A percentile compares a stretch with the other conserved stretches of the same genome.
Conservation (phyloP, 2,329 filamentous ascomycete genomes). For the Lasiodiplodia gonubiensis region DNA sequence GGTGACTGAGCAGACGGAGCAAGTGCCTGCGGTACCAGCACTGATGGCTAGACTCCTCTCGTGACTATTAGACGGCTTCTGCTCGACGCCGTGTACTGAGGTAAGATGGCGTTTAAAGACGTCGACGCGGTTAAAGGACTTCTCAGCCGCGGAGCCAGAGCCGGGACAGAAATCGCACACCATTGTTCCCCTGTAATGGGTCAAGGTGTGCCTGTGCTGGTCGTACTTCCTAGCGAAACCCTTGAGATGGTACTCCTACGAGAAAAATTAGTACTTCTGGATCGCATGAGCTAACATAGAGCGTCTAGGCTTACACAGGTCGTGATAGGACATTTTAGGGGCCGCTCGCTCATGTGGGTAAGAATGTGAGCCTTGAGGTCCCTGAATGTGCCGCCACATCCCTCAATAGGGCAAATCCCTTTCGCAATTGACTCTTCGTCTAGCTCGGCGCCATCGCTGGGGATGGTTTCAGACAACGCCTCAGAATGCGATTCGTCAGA, state of each 20-base stretch:
- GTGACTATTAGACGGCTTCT: constrained; percentile 72
- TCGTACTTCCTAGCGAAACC: constrained; percentile 96
- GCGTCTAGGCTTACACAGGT: constrained; percentile 62
- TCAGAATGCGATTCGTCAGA: neutral
- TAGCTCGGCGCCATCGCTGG: constrained; percentile 33
- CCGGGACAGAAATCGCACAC: constrained; percentile 94
- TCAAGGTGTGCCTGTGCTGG: constrained; percentile 92
- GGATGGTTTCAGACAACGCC: no score
- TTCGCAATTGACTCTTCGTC: constrained; percentile 65
- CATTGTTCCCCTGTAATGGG: constrained; percentile 97
- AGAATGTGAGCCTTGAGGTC: constrained; percentile 94
- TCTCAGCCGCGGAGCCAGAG: constrained; percentile 85
- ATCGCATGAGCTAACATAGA: neutral
- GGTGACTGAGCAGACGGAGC: constrained; percentile 85
- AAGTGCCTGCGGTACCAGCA: no score
- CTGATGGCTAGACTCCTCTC: no score
- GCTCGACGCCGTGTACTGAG: constrained; percentile 88
- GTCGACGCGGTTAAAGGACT: constrained; percentile 93
- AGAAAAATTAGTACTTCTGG: neutral
- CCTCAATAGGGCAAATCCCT: constrained; percentile 77
- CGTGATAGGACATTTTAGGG: constrained; percentile 91
- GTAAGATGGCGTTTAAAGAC: constrained; percentile 95
- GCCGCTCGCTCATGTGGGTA: constrained; percentile 87
- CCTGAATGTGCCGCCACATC: constrained; percentile 86
- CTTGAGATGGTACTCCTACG: constrained; percentile 79